A percentile compares a stretch with the other conserved stretches of the same genome.
Evolutionary conservation across 495 filamentous ascomycete genomes (phyloP).

Genomic region (Daldinia decipiens): DNA sequence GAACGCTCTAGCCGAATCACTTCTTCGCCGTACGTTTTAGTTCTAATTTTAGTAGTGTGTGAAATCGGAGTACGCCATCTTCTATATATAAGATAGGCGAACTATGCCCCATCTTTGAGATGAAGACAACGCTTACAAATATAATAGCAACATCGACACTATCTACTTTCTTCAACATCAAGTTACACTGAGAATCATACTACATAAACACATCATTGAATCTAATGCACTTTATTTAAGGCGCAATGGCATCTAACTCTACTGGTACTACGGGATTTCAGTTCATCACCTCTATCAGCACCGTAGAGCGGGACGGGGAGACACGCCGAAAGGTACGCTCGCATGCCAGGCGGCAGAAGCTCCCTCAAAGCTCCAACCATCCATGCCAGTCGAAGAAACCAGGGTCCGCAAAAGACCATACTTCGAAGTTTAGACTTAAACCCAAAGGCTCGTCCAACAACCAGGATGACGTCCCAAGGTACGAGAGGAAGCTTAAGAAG

Average conservation of each 20-base stretch:
- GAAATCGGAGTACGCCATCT: constrained; percentile 11
- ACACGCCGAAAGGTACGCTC: constrained; percentile 48
- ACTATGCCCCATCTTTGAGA: constrained; percentile 6
- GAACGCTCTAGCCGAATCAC: constrained; percentile 15
- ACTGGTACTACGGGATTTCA: constrained; percentile 37
- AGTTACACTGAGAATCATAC: neutral
- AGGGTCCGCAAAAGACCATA: constrained; percentile 45
- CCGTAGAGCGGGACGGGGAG: constrained; percentile 49
- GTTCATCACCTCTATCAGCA: constrained; percentile 50
- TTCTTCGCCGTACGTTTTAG: constrained; percentile 8
- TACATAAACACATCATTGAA: neutral
- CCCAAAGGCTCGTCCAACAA: constrained; percentile 17
- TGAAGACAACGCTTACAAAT: constrained; percentile 22
- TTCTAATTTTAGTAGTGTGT: constrained; percentile 7
- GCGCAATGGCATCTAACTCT: constrained; percentile 24
- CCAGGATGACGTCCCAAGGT: constrained; percentile 7
- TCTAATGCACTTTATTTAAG: neutral
- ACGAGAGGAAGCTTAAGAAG: constrained; percentile 37
- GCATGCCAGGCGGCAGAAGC: constrained; percentile 46
- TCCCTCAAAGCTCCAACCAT: constrained; percentile 38
- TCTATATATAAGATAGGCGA: constrained; percentile 14
- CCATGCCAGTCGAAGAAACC: constrained; percentile 41
- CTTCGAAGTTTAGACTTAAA: constrained; percentile 47
- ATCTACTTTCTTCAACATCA: constrained; percentile 6
- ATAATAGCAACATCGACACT: constrained; percentile 17